Conservation (phyloP, 306 rosid species). For the Hylodesmum podocarpum region DNA sequence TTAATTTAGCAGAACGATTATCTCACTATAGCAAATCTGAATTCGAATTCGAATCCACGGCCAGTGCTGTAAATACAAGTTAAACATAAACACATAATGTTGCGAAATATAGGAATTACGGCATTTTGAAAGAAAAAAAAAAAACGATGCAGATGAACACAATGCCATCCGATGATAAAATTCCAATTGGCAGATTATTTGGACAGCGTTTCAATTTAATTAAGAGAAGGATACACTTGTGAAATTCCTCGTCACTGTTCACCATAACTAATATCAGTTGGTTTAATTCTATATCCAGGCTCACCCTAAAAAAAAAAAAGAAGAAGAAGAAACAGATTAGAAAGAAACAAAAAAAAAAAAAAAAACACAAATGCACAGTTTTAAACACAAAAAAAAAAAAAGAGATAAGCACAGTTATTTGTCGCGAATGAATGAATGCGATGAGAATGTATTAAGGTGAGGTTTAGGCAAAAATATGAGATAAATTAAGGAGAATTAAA, state of each 20-base stretch:
- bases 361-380: no score
- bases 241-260: constrained; percentile 40
- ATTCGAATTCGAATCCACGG: neutral
- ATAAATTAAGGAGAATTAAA: no score
- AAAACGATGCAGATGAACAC: neutral
- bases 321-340: neutral
- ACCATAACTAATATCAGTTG: constrained; percentile 25
- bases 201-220: neutral
- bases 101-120: neutral
- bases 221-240: constrained; percentile 39
- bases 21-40: neutral
- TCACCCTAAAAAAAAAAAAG: constrained; percentile 18
- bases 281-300: neutral
- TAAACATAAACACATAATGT: neutral
- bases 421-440: no score
- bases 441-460: no score
- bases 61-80: neutral
- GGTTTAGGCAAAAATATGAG: no score
- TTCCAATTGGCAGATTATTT: neutral
- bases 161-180: neutral
- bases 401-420: no score
- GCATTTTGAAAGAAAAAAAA: no score
- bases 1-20: no score
- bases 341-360: no score
- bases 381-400: no score